These are phyloP conservation scores for Keithomyces neogunnii DNA, from an alignment of 2,329 filamentous ascomycete species.

Conservation along the genomic window DNA sequence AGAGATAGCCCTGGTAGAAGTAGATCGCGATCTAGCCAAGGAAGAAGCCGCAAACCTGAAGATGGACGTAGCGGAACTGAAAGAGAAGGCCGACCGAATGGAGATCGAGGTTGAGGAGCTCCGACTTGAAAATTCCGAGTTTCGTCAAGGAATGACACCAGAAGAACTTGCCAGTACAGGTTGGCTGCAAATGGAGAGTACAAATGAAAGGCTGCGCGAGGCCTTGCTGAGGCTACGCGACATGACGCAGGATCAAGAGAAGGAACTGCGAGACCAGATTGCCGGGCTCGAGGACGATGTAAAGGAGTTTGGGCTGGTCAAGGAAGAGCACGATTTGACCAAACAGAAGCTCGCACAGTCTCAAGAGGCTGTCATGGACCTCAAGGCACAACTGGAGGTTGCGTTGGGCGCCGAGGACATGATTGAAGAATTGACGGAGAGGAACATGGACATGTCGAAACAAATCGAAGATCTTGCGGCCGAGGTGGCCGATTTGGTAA, in stretches of 20 bases:
- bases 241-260: slow-evolving; percentile 76
- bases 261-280: slow-evolving; percentile 68
- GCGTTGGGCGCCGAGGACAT: slow-evolving; percentile 85
- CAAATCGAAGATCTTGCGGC: slow-evolving; percentile 75
- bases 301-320: slow-evolving; percentile 56
- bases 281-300: slow-evolving; percentile 65
- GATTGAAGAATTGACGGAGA: slow-evolving; percentile 84
- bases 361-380: slow-evolving; percentile 71
- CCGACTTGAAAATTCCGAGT: slow-evolving; percentile 77
- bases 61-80: slow-evolving; percentile 69
- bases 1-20: slow-evolving; percentile 77
- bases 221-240: slow-evolving; percentile 80
- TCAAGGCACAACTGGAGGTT: slow-evolving; percentile 84
- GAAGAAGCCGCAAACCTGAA: slow-evolving; percentile 80
- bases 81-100: slow-evolving; percentile 71
- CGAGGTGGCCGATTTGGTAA: slow-evolving; percentile 80
- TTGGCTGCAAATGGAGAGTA: slow-evolving; percentile 85
- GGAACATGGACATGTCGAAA: slow-evolving; percentile 76
- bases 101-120: slow-evolving; percentile 83
- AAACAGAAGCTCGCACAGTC: slow-evolving; percentile 66
- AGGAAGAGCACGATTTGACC: slow-evolving; percentile 59
- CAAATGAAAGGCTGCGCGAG: slow-evolving; percentile 79
- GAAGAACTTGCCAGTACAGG: slow-evolving; percentile 82
- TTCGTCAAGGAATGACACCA: slow-evolving; percentile 74
- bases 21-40: slow-evolving; percentile 95